Conservation (phyloP, 1,284 basidiomycete species). For the Ganoderma resinaceum region DNA sequence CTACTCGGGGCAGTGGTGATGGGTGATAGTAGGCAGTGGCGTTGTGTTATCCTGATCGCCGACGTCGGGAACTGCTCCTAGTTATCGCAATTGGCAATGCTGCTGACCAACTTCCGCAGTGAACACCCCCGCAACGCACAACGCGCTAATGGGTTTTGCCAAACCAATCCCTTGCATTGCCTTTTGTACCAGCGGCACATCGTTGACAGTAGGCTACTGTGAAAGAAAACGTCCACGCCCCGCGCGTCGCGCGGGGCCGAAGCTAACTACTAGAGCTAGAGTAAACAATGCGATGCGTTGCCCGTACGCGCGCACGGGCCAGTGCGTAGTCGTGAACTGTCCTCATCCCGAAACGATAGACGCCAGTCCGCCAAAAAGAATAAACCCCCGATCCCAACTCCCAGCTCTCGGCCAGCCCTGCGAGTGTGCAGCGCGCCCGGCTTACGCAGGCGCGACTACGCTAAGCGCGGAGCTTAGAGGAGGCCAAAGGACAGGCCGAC, state of each 20-base stretch:
- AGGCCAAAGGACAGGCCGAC: slow-evolving; percentile 46
- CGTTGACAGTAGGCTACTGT: slow-evolving; percentile 8
- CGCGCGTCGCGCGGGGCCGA: slow-evolving; percentile 27
- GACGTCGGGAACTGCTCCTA: not conserved
- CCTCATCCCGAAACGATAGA: slow-evolving; percentile 14
- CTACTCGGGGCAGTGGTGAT: not conserved
- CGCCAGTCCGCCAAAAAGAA: slow-evolving; percentile 14
- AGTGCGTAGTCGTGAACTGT: slow-evolving; percentile 17
- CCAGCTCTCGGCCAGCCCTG: slow-evolving; percentile 6
- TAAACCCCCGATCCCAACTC: not conserved
- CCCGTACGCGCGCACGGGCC: slow-evolving; percentile 4
- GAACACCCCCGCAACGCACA: not conserved
- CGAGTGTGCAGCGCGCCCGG: slow-evolving; percentile 27
- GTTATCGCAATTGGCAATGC: not conserved
- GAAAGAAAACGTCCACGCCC: slow-evolving; percentile 16
- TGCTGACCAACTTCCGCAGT: not conserved
- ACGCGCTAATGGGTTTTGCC: not conserved
- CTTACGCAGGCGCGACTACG: slow-evolving; percentile 13
- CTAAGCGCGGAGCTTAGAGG: slow-evolving; percentile 35
- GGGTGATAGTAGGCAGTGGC: not conserved
- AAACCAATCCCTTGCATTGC: slow-evolving; percentile 13
- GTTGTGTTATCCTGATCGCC: not conserved
- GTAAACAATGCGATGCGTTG: slow-evolving; percentile 13
- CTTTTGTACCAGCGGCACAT: slow-evolving; percentile 15
- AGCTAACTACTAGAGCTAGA: slow-evolving; percentile 25